Percentiles rank a stretch among this genome's conserved stretches.
phyloP scores from a whole-genome alignment of 495 filamentous ascomycete species.

The Aspergillus ostianus region DNA sequence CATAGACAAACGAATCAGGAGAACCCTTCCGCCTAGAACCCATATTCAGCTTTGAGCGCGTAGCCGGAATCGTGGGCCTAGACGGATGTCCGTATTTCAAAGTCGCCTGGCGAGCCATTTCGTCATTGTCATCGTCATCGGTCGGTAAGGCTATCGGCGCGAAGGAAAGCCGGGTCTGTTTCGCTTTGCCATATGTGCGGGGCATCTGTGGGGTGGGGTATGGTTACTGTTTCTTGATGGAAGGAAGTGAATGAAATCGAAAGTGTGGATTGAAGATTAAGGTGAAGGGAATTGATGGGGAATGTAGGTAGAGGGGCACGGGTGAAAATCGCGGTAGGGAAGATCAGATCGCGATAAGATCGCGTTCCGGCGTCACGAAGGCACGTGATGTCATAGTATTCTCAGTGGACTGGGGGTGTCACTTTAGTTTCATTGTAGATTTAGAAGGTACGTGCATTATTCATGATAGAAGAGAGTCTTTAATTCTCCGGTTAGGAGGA shows the following conservation, averaged over 20 bases:
- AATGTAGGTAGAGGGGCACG: not conserved
- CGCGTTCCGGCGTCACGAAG: slow-evolving; percentile 24
- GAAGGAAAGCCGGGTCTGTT: slow-evolving; percentile 50
- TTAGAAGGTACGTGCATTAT: too few species aligned
- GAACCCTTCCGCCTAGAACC: slow-evolving; percentile 1
- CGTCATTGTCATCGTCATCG: slow-evolving; percentile 12
- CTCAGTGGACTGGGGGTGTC: not conserved
- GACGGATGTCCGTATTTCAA: slow-evolving; percentile 41
- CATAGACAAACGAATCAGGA: slow-evolving; percentile 5
- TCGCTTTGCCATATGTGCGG: slow-evolving; percentile 39
- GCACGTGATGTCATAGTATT: slow-evolving; percentile 22
- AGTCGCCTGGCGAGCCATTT: slow-evolving; percentile 31
- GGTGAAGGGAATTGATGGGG: not conserved
- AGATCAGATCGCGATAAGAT: slow-evolving; percentile 16
- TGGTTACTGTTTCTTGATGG: not conserved
- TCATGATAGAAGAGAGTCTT: too few species aligned
- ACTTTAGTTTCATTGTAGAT: not conserved
- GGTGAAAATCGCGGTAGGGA: not conserved
- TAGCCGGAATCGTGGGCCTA: slow-evolving; percentile 24
- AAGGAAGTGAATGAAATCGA: not conserved
- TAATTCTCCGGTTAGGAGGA: too few species aligned
- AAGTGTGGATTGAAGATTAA: not conserved
- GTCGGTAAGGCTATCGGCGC: slow-evolving; percentile 28
- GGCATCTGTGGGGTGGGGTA: slow-evolving; percentile 29
- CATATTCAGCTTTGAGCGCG: slow-evolving; percentile 2